Base-by-base conservation (phyloP, 768 basidiomycete species). In the Termitomyces sp. region DNA sequence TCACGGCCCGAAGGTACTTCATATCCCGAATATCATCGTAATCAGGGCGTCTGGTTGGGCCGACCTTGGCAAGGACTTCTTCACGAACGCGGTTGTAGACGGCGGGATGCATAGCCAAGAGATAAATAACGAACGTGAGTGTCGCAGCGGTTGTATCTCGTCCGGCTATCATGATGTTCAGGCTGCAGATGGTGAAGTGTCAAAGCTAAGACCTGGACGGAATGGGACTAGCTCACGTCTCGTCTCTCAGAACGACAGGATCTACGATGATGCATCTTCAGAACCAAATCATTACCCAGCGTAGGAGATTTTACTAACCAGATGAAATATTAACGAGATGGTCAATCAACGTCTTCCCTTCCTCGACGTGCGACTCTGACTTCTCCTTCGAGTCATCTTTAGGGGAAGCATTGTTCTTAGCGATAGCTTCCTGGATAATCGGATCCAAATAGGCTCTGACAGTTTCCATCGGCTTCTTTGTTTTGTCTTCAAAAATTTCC, bases 1-100 rank as follows among this genome's bases (percentile, higher is more conserved):
- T 79, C 24, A 88, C 82, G 1, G 86, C 87, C 27, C 83, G 74
- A 15, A 87, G 68, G 61, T 81, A 87, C 66, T 82, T 86, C 82
- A 87, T 83, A 4, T 82, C 81, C 31, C 74, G 74, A 62, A 88
- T 78, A 61, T 85, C 81, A 46, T 83, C 81, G 54, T 78, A 79
- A 3, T 78, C 78, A 4, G 85, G 87, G 12, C 77, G 72, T 1
- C 75, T 73, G 0, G 72, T 73, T 0, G 72, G 66, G 0, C 86
- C 85, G 7, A 88, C 76, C 41, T 78, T 78, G 34, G 68, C 66
- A 6, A 84, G 67, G 49, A 89, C 78, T 70, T 89, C 87, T 54
- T 81, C 73, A 1, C 83, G 78, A 24, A 88, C 75, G 6, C 81
- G 78, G 1, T 61, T 36, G 18, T 76, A 68, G 49, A 85, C 74